Conservation (phyloP, 371 early-diverging fungal genomes). For the Coemansia sp. region DNA sequence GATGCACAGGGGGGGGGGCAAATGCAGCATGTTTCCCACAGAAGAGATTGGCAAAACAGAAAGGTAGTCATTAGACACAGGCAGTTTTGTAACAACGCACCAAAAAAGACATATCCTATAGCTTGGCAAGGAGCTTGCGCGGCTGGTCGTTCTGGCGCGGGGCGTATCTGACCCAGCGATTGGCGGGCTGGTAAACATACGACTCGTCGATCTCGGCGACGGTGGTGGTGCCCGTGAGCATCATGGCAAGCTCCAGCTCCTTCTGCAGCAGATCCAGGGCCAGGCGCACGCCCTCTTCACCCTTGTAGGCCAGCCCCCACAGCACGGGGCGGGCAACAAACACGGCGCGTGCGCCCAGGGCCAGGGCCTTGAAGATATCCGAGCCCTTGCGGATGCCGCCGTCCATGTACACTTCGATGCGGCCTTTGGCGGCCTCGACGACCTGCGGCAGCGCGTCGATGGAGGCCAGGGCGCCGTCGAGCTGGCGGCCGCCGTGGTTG, state of each 20-base stretch:
- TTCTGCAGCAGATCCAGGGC: constrained; percentile 48
- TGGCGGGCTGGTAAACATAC: constrained; percentile 37
- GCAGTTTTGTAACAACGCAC: too few species aligned
- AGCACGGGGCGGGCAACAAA: constrained; percentile 86
- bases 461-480: constrained; percentile 73
- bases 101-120: neutral
- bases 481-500: constrained; percentile 96
- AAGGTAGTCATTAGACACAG: too few species aligned
- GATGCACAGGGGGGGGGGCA: too few species aligned
- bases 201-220: constrained; percentile 48
- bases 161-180: constrained; percentile 41
- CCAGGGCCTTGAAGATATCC: constrained; percentile 92
- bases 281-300: constrained; percentile 41
- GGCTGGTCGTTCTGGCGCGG: constrained; percentile 7
- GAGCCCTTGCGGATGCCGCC: constrained; percentile 90
- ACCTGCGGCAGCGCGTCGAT: constrained; percentile 87
- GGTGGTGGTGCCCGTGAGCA: constrained; percentile 51
- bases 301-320: constrained; percentile 59
- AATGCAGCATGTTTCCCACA: too few species aligned
- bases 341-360: constrained; percentile 93
- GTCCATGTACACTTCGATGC: constrained; percentile 86
- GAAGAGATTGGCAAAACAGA: too few species aligned
- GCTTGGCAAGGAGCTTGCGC: constrained; percentile 25
- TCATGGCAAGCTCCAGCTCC: constrained; percentile 77
- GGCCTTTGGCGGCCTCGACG: constrained; percentile 63